Evolutionary conservation across 441 rosid genomes (phyloP).

Genomic region (Populus trichocarpa): DNA sequence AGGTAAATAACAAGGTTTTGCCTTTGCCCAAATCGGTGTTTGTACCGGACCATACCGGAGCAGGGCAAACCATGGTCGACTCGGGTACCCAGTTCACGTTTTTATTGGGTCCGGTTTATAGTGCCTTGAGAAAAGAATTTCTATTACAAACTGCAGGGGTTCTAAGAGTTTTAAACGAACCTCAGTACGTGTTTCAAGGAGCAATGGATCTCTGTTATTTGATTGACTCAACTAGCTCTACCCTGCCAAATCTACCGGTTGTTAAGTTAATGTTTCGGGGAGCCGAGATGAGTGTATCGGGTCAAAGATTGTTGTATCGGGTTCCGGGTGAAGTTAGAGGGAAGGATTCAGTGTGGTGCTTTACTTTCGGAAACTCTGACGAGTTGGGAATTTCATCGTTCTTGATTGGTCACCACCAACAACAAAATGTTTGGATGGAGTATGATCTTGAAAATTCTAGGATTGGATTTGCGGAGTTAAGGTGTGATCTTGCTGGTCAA

Average conservation of each 20-base stretch:
- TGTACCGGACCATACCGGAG: conserved; percentile 74
- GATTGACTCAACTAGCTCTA: conserved; percentile 24
- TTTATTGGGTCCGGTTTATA: conserved; percentile 64
- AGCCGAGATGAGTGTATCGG: conserved; percentile 71
- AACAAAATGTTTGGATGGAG: conserved; percentile 90
- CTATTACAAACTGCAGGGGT: conserved; percentile 43
- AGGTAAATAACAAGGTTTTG: conserved; percentile 41
- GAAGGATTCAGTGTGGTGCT: conserved; percentile 62
- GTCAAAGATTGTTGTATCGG: conserved; percentile 52
- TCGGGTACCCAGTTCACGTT: conserved; percentile 83
- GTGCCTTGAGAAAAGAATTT: conserved; percentile 54
- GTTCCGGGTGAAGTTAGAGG: conserved; percentile 49
- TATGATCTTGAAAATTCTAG: conserved; percentile 68
- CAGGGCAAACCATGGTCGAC: conserved; percentile 89
- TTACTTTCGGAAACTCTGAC: conserved; percentile 83
- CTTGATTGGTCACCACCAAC: conserved; percentile 87
- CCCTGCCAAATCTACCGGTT: conserved; percentile 35
- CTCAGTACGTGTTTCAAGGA: conserved; percentile 68
- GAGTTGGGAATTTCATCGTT: conserved; percentile 64
- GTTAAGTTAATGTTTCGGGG: conserved; percentile 62
- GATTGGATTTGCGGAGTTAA: conserved; percentile 65
- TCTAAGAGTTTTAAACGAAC: conserved; percentile 42
- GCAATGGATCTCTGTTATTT: conserved; percentile 75
- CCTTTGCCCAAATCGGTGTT: conserved; percentile 49
- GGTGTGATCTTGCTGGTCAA: conserved; percentile 68